These are phyloP conservation scores for Kurtzmaniella quercitrusa DNA, from an alignment of 1,139 yeast species.

Conservation along the genomic window DNA sequence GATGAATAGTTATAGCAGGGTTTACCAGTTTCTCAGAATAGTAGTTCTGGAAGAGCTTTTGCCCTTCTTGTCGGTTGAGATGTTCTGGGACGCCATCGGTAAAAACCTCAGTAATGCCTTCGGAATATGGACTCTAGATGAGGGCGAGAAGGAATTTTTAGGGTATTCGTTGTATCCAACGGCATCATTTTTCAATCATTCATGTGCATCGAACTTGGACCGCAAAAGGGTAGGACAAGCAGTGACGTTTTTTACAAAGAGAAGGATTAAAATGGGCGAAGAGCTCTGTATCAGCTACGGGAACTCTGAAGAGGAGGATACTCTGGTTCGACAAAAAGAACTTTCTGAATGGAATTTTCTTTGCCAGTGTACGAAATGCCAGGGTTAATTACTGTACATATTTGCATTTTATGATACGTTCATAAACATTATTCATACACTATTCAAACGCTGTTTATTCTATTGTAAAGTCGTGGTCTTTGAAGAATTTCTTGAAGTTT, in stretches of 20 bases:
- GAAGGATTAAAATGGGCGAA: conserved; percentile 35
- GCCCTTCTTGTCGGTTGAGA: conserved; percentile 32
- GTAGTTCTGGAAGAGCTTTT: conserved; percentile 37
- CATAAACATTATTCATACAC: not conserved
- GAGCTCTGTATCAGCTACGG: conserved; percentile 66
- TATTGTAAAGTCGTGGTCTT: conserved; percentile 39
- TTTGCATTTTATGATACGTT: conserved; percentile 1
- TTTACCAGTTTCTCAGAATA: conserved; percentile 47
- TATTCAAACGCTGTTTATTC: conserved; percentile 1
- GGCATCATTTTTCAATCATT: conserved; percentile 70
- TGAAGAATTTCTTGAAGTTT: conserved; percentile 48
- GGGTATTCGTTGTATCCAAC: conserved; percentile 66
- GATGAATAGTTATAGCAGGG: conserved; percentile 44
- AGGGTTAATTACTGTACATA: not conserved
- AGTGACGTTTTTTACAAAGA: conserved; percentile 21
- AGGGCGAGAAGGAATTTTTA: conserved; percentile 53
- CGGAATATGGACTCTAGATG: conserved; percentile 59
- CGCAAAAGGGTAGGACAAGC: conserved; percentile 20
- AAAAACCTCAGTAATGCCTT: conserved; percentile 70
- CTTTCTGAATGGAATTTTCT: conserved; percentile 59
- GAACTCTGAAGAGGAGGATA: conserved; percentile 41
- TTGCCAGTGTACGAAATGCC: conserved; percentile 52
- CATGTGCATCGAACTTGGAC: conserved; percentile 50
- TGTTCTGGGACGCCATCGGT: conserved; percentile 51
- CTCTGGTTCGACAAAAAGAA: conserved; percentile 36